Conservation (phyloP, 2,329 filamentous ascomycete species). For the Blumeria graminis region DNA sequence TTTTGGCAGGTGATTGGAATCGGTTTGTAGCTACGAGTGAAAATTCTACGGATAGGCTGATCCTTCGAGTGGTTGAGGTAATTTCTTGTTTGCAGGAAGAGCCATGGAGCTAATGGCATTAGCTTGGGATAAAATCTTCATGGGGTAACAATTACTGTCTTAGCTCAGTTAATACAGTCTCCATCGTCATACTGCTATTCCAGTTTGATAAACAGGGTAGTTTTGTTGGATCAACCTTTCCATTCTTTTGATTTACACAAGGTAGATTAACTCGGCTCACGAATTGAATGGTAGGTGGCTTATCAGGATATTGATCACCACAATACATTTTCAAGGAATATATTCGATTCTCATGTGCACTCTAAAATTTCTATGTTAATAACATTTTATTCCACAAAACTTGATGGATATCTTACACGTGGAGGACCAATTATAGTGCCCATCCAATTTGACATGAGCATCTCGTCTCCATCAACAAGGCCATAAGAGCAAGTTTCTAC, state of each 20-base stretch:
- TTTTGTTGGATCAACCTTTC: conserved; percentile 62
- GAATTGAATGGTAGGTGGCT: conserved; percentile 75
- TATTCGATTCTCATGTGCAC: conserved; percentile 94
- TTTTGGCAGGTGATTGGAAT: too few species aligned
- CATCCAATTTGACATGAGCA: conserved; percentile 97
- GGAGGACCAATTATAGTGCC: conserved; percentile 92
- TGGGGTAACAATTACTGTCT: conserved; percentile 31
- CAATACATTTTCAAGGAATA: conserved; percentile 97
- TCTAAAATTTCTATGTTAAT: conserved; percentile 24
- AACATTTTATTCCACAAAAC: background rate
- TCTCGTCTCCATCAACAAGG: conserved; percentile 76
- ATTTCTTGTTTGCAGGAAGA: conserved; percentile 73
- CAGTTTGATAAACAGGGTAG: conserved; percentile 71
- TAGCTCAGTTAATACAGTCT: conserved; percentile 72
- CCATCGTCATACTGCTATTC: conserved; percentile 87
- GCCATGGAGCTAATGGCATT: conserved; percentile 57
- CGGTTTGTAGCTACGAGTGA: background rate
- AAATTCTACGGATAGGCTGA: conserved; percentile 24
- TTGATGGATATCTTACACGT: conserved; percentile 38
- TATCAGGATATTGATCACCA: conserved; percentile 68
- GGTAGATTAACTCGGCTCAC: conserved; percentile 91
- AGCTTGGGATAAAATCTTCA: conserved; percentile 6
- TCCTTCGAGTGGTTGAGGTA: conserved; percentile 79
- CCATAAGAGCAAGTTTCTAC: conserved; percentile 92
- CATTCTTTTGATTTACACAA: conserved; percentile 60